Base-by-base conservation (phyloP, 805 yeast genomes). In the Millerago galiae region DNA sequence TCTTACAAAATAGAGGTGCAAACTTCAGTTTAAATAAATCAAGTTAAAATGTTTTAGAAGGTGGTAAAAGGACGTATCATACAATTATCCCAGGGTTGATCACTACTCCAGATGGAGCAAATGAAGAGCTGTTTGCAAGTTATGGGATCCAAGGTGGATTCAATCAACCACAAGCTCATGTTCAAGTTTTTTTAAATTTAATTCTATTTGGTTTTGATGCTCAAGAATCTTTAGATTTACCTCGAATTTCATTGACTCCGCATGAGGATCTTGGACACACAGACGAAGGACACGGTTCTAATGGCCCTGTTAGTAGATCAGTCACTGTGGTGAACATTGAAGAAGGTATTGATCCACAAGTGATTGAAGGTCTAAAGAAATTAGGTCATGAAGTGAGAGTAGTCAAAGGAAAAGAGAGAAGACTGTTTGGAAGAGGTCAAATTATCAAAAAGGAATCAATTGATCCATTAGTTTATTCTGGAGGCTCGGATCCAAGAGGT, bases 121-220 rank as follows among this genome's bases (percentile, higher is more conserved):
- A 46, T 5, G 70, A 65, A 24, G 75, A 74, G 24, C 61, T 85
- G n/a, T 79, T 70, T 53, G 88, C 89, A 1, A 64, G 81, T n/a
- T 81, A 71, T 51, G 93, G 91, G 38, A 84, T 82, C 47, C 84
- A 83, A 88, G 95, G 95, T 14, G 95, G 91, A 0, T 85, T 79
- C 64, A 83, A 81, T 67, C 95, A 86, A 59, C 95, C 95, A 3
- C 87, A 83, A 52, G 90, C 90, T 2, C 95, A 85, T 52, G 78
- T 85, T 7, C 91, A 83, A 58, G 90, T 83, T 30, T 80, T 75
- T 31, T 61, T 84, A 47, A 85, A 86, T 57, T 59, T 85, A 70
- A 53, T 72, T 2, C 55, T 79, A 11, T 85, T 81, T 58, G 79
- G 79, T 0, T 60, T 79, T 53, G 72, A 75, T 41, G 86, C 91